Conservation (phyloP, 805 yeast genomes). For the Blastobotrys chiropterorum region DNA sequence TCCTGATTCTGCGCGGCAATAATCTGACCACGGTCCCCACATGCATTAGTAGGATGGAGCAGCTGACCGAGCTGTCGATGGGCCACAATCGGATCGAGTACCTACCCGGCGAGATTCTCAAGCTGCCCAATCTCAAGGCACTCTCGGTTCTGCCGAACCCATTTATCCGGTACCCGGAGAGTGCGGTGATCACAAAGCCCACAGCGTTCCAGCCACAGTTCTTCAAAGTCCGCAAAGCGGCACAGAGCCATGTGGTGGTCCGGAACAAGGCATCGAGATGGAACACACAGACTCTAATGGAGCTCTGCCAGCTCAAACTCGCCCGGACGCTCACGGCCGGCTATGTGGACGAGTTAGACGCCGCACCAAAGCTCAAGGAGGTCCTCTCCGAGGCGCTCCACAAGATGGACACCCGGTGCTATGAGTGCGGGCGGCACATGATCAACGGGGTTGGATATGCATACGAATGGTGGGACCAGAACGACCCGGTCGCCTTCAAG, state of each 20-base stretch:
- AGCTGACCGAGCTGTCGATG: slow-evolving; percentile 31
- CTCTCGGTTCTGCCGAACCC: slow-evolving; percentile 35
- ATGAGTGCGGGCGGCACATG: slow-evolving; percentile 25
- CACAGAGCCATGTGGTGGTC: neutral
- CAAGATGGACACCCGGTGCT: slow-evolving; percentile 18
- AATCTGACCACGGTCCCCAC: slow-evolving; percentile 29
- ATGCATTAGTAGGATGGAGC: slow-evolving; percentile 25
- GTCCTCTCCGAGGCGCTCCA: neutral
- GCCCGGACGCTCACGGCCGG: neutral
- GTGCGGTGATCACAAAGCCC: neutral
- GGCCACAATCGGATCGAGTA: slow-evolving; percentile 30
- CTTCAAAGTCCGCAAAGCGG: neutral
- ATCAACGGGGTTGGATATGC: slow-evolving; percentile 24
- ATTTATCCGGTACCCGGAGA: slow-evolving; percentile 14
- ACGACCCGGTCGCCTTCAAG: slow-evolving; percentile 11
- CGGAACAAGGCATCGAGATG: neutral
- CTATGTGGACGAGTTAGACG: neutral
- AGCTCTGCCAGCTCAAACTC: neutral
- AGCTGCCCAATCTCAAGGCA: slow-evolving; percentile 23
- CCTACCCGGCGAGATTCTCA: slow-evolving; percentile 33
- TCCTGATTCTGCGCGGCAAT: slow-evolving; percentile 32
- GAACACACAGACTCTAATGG: neutral
- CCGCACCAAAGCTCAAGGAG: neutral
- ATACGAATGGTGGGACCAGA: slow-evolving; percentile 30
- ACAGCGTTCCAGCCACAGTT: neutral